phyloP scores from a whole-genome alignment of 176 grass and related monocot species.

The Zea luxurians region DNA sequence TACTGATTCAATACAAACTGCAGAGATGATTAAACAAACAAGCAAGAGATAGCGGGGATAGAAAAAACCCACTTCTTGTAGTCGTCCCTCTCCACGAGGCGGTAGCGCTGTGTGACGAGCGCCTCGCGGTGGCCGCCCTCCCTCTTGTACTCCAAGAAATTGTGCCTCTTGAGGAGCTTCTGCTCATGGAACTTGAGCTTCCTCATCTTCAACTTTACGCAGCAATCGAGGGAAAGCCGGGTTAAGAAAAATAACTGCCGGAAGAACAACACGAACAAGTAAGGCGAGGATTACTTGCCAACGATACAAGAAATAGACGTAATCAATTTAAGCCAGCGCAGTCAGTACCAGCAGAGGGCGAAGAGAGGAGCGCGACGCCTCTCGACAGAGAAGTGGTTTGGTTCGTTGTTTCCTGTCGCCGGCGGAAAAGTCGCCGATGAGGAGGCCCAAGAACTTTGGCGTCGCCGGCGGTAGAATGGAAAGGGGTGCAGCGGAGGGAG shows the following conservation, averaged over 20 bases:
- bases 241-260: not conserved
- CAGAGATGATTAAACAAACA: not conserved
- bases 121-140: slow-evolving; percentile 65
- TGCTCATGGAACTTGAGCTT: slow-evolving; percentile 66
- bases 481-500: not conserved
- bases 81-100: slow-evolving; percentile 67
- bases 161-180: slow-evolving; percentile 65
- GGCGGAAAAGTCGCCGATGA: not conserved
- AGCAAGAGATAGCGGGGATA: not conserved
- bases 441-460: not conserved
- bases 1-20: not conserved
- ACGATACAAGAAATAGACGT: not conserved
- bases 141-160: slow-evolving; percentile 66
- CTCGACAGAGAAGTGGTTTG: not conserved
- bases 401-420: not conserved
- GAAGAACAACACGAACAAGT: not conserved
- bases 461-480: not conserved
- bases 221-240: not conserved
- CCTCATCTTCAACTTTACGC: slow-evolving; percentile 46
- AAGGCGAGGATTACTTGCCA: not conserved
- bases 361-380: not conserved
- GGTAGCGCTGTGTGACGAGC: slow-evolving; percentile 48
- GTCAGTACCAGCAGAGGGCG: not conserved
- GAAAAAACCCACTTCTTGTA: slow-evolving; percentile 50
- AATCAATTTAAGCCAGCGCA: not conserved